A percentile compares a stretch with the other conserved stretches of the same genome.
phyloP scores from a whole-genome alignment of 495 filamentous ascomycete genomes.

The Hypoxylon trugodes region DNA sequence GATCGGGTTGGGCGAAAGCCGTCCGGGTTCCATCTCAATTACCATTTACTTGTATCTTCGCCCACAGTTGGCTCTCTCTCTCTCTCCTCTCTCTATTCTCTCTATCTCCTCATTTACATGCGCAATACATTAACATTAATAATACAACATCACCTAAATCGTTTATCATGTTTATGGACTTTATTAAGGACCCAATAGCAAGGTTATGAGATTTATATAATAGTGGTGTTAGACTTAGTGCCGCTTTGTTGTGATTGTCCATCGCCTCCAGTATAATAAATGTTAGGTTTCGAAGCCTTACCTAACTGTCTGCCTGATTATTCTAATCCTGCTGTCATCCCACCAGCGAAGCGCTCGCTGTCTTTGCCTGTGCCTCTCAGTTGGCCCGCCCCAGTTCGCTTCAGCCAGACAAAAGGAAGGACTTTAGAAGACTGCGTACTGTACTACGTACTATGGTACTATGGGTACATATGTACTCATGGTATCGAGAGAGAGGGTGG shows the following conservation, averaged over 20 bases:
- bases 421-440: constrained; percentile 23
- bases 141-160: too few relatives aligned
- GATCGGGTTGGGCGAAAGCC: constrained; percentile 31
- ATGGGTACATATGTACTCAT: constrained; percentile 12
- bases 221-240: constrained; percentile 19
- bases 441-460: too few relatives aligned
- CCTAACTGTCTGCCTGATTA: constrained; percentile 25
- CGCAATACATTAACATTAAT: too few relatives aligned
- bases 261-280: constrained; percentile 2
- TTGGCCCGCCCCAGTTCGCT: constrained; percentile 25
- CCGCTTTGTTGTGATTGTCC: constrained; percentile 35
- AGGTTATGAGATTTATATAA: constrained; percentile 14
- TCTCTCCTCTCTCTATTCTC: too few relatives aligned
- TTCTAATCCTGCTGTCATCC: constrained; percentile 30
- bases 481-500: constrained; percentile 41
- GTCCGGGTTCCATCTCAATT: constrained; percentile 8
- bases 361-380: neutral
- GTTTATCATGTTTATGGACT: constrained; percentile 15
- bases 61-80: too few relatives aligned
- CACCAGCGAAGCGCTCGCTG: neutral
- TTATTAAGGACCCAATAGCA: constrained; percentile 12
- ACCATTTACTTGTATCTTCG: too few relatives aligned
- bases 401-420: constrained; percentile 30
- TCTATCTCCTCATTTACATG: constrained; percentile 30
- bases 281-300: constrained; percentile 35